A percentile compares a stretch with the other conserved stretches of the same genome.
Conservation (phyloP, 768 basidiomycete species). For the Phallus indusiatus region DNA sequence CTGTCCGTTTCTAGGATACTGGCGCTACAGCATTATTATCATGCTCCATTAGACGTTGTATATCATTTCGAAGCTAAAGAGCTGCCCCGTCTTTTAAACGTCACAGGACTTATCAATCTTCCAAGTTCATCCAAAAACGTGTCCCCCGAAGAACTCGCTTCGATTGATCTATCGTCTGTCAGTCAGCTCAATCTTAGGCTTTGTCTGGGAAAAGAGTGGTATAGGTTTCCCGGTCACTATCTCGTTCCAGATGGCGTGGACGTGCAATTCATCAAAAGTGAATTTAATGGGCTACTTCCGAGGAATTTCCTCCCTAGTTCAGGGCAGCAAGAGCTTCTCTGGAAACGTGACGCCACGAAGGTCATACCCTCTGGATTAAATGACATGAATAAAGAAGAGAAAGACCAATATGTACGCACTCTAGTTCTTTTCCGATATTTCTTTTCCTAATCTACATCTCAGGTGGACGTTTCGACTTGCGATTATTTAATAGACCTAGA, state of each 20-base stretch:
- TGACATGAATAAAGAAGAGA: slow-evolving; percentile 77
- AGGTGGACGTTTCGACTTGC: slow-evolving; percentile 68
- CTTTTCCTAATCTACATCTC: slow-evolving; percentile 6
- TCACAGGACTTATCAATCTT: slow-evolving; percentile 50
- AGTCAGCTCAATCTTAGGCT: slow-evolving; percentile 61
- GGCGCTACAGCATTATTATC: slow-evolving; percentile 84
- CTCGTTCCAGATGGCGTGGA: slow-evolving; percentile 75
- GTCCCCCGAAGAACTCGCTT: slow-evolving; percentile 29
- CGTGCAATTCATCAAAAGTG: slow-evolving; percentile 86
- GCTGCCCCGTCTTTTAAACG: slow-evolving; percentile 73
- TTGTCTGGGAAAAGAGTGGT: slow-evolving; percentile 93
- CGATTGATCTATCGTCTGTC: slow-evolving; percentile 61
- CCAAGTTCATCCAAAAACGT: slow-evolving; percentile 25
- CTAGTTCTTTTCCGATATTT: slow-evolving; percentile 8
- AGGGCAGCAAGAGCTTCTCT: slow-evolving; percentile 28
- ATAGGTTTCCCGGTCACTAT: slow-evolving; percentile 87
- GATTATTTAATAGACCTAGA: slow-evolving; percentile 89
- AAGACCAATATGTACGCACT: slow-evolving; percentile 64
- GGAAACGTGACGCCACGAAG: slow-evolving; percentile 55
- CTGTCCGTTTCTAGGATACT: slow-evolving; percentile 73
- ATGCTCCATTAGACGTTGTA: slow-evolving; percentile 69
- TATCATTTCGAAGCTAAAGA: slow-evolving; percentile 67
- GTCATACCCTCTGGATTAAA: slow-evolving; percentile 62
- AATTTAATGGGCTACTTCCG: slow-evolving; percentile 84
- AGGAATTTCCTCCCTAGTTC: slow-evolving; percentile 57